Percentiles rank a stretch among this genome's conserved stretches.
phyloP scores from a whole-genome alignment of 2,329 filamentous ascomycete genomes.

The Aspergillus glaucus region DNA sequence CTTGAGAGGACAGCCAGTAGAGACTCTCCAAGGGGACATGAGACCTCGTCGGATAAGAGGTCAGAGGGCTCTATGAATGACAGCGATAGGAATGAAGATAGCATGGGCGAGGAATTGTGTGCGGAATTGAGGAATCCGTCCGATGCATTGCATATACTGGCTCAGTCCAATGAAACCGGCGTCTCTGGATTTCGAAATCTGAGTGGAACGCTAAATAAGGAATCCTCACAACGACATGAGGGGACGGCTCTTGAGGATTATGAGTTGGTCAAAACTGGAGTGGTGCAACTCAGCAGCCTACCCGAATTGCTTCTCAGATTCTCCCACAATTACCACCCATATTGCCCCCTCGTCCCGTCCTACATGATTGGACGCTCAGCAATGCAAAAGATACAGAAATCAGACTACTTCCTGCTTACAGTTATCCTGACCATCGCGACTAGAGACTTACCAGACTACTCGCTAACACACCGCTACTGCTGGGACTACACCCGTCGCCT shows the following conservation, averaged over 20 bases:
- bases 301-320: neutral
- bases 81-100: neutral
- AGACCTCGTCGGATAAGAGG: too few relatives aligned
- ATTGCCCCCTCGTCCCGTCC: slow-evolving; percentile 6
- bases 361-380: neutral
- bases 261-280: neutral
- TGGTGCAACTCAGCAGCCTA: neutral
- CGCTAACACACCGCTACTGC: slow-evolving; percentile 5
- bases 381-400: slow-evolving; percentile 1
- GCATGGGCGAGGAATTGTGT: neutral
- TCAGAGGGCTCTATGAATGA: neutral
- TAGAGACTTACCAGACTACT: slow-evolving; percentile 4
- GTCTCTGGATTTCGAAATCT: too few relatives aligned
- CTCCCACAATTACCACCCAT: slow-evolving; percentile 6
- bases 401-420: slow-evolving; percentile 4
- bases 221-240: neutral
- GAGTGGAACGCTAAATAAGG: too few relatives aligned
- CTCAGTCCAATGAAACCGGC: neutral
- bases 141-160: slow-evolving; percentile 5
- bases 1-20: neutral
- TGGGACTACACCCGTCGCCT: slow-evolving; percentile 4
- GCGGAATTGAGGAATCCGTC: slow-evolving; percentile 2
- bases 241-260: neutral
- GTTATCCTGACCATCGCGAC: slow-evolving; percentile 11
- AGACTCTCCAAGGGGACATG: neutral